Evolutionary conservation across 75 land plant genomes (phyloP).

Genomic region (Chamaecyparis obtusa): DNA sequence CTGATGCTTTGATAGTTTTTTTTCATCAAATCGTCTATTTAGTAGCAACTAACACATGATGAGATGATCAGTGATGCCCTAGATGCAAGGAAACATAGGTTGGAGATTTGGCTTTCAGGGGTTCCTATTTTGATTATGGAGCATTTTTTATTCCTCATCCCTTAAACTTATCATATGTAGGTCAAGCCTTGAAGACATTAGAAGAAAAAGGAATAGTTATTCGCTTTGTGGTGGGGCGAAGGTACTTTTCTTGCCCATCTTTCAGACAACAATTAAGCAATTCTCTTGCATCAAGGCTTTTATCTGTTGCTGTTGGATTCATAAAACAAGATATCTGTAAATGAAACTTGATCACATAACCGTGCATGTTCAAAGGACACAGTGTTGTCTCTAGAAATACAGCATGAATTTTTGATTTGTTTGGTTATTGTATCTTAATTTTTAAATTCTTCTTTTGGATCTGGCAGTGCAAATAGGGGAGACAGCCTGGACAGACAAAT

Average conservation of each 20-base stretch:
- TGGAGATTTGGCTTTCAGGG: background rate
- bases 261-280: background rate
- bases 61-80: background rate
- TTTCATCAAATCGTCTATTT: background rate
- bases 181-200: conserved; percentile 65
- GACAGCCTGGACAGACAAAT: conserved; percentile 84
- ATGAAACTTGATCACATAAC: background rate
- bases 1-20: background rate
- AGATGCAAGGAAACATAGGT: background rate
- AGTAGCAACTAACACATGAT: background rate
- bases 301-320: conserved; percentile 6
- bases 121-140: background rate
- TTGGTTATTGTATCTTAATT: background rate
- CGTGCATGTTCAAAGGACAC: background rate
- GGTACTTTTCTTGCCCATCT: conserved; percentile 30
- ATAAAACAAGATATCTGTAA: background rate
- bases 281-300: conserved; percentile 7
- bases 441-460: background rate
- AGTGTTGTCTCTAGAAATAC: background rate
- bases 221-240: conserved; percentile 89
- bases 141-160: background rate
- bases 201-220: conserved; percentile 76
- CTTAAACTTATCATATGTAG: conserved; percentile 25
- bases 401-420: background rate
- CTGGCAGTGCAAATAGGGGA: conserved; percentile 79